These are phyloP conservation scores for Ceratocystis eucalypticola DNA, from an alignment of 2,329 filamentous ascomycete genomes.

Conservation along the genomic window DNA sequence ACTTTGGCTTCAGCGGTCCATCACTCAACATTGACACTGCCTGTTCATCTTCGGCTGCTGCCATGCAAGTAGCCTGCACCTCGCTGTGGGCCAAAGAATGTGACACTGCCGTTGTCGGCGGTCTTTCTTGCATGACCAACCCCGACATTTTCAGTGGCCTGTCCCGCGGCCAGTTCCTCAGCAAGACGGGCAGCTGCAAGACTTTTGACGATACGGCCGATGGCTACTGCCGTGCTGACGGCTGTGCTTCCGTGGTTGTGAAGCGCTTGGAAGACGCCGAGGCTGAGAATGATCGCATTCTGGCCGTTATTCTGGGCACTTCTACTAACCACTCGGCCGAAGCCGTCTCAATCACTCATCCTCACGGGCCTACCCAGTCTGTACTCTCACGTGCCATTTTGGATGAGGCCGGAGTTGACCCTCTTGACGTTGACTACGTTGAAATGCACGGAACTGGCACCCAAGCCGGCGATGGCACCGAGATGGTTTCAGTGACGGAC, in stretches of 20 bases:
- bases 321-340: conserved; percentile 73
- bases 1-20: conserved; percentile 63
- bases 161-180: conserved; percentile 64
- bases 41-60: conserved; percentile 60
- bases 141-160: conserved; percentile 67
- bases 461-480: conserved; percentile 68
- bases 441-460: conserved; percentile 88
- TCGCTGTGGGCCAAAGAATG: conserved; percentile 63
- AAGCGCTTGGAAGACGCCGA: conserved; percentile 70
- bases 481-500: conserved; percentile 62
- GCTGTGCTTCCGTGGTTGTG: conserved; percentile 58
- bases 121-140: conserved; percentile 65
- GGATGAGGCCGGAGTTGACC: conserved; percentile 58
- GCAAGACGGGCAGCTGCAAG: conserved; percentile 62
- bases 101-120: conserved; percentile 68
- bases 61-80: conserved; percentile 56
- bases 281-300: conserved; percentile 59
- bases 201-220: conserved; percentile 71
- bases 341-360: conserved; percentile 70
- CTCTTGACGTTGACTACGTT: conserved; percentile 65
- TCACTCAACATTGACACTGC: conserved; percentile 63
- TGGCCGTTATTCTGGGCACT: conserved; percentile 62
- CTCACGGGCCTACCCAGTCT: conserved; percentile 64
- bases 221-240: conserved; percentile 71
- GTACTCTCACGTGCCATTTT: conserved; percentile 57